Evolutionary conservation across 441 rosid genomes (phyloP).

Genomic region (Croton setiger): DNA sequence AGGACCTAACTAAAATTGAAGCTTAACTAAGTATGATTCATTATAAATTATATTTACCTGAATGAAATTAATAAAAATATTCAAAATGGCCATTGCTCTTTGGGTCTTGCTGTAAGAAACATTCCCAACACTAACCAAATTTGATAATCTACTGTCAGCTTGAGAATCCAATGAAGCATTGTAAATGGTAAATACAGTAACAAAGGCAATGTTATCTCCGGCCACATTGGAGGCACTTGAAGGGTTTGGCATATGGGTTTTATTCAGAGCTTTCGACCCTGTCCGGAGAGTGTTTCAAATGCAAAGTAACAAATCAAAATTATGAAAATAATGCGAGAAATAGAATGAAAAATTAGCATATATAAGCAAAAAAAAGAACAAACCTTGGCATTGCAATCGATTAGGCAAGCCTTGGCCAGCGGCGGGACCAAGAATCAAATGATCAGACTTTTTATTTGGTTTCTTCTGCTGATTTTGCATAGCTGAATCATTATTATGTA

Average conservation of each 20-base stretch:
- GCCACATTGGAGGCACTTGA: conserved; percentile 21
- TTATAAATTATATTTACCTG: conserved; percentile 38
- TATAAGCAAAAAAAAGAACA: background rate
- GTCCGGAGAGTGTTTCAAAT: conserved; percentile 2
- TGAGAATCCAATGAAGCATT: conserved; percentile 34
- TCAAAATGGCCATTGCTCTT: conserved; percentile 66
- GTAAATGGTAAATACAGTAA: conserved; percentile 76
- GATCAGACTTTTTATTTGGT: conserved; percentile 55
- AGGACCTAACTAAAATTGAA: background rate
- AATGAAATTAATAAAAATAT: conserved; percentile 67
- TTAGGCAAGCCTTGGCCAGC: conserved; percentile 80
- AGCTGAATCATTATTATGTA: conserved; percentile 36
- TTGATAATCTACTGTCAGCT: conserved; percentile 34
- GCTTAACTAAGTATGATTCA: background rate
- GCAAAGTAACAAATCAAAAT: background rate
- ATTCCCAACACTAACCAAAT: conserved; percentile 62
- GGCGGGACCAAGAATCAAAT: conserved; percentile 62
- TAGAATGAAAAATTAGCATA: background rate
- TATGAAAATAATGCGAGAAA: background rate
- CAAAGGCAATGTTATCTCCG: conserved; percentile 52
- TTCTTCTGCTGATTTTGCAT: conserved; percentile 27
- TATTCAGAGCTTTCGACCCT: conserved; percentile 79
- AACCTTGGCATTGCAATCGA: conserved; percentile 86
- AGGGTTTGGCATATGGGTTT: conserved; percentile 37
- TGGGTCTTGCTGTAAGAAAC: conserved; percentile 61